Evolutionary conservation across 1,284 basidiomycete species (phyloP).

Genomic region (Melampsora medusae): DNA sequence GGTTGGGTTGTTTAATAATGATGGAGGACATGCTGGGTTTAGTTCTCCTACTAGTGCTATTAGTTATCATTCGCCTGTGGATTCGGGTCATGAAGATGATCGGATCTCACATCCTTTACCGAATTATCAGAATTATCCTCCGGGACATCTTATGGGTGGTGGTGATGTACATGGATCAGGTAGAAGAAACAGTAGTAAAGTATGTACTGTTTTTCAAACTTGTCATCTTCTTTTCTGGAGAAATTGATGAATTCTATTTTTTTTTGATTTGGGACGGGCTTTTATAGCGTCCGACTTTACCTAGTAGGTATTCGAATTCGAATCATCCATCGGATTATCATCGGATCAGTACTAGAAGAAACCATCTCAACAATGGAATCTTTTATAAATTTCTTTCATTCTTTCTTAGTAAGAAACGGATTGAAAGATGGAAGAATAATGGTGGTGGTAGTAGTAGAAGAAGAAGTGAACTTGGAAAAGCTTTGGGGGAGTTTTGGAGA

Average conservation of each 20-base stretch:
- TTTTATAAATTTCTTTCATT: not conserved
- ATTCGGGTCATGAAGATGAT: slow-evolving; percentile 34
- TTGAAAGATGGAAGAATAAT: not conserved
- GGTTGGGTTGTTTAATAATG: not conserved
- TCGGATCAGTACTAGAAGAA: not conserved
- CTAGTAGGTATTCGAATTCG: not conserved
- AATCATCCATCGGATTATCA: not conserved
- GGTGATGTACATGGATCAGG: not conserved
- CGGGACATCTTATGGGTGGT: too few species aligned
- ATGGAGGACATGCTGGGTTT: slow-evolving; percentile 5
- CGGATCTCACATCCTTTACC: slow-evolving; percentile 23
- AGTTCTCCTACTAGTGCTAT: not conserved
- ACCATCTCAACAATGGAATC: too few species aligned
- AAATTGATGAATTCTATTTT: too few species aligned
- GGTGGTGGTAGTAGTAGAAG: not conserved
- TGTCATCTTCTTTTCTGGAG: too few species aligned
- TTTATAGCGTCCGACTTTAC: not conserved
- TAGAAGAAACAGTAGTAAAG: not conserved
- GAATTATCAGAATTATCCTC: not conserved
- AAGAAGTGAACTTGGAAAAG: not conserved
- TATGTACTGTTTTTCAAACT: not conserved
- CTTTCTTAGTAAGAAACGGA: not conserved
- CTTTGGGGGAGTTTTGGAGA: not conserved
- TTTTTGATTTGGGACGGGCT: not conserved
- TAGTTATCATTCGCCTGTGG: slow-evolving; percentile 28